Evolutionary conservation across 306 rosid genomes (phyloP), one percentile per base, ranked within the genome.

Genomic region (Lathyrus oleraceus): DNA sequence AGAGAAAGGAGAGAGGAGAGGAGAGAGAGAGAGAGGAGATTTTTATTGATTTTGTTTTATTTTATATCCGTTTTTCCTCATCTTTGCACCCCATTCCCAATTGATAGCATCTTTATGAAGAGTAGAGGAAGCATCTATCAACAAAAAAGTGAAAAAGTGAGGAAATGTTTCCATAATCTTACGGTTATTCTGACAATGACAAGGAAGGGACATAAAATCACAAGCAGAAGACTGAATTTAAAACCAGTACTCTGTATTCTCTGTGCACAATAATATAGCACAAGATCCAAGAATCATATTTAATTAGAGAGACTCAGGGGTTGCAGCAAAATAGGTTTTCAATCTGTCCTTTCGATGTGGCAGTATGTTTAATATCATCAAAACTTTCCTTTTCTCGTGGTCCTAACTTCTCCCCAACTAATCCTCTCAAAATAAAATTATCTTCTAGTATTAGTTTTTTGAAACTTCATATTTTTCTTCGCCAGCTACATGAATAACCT

Each of bases 201-300:
- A 84, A 67, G 54, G 91, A 84, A 57, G 44, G 67, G 64, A 79
- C 82, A 66, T 52, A 70, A 70, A 74, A 62, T 71, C 64, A 74
- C 70, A 61, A 64, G 76, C 65, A 78, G 72, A 75, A 15, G 79
- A 78, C 85, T 84, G 77, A 78, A 71, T 49, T 74, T 52, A 48
- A 71, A 68, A 78, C 67, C 80, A 73, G 66, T 10, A 53, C 51
- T 62, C 70, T 80, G 69, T 10, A 47, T 40, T 17, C 12, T 66
- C 71, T 52, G 21, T 23, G 5, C 47, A 70, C 68, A 82, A 80
- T 74, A 64, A 72, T 67, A 61, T 43, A 15, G 54, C 81, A 76
- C 88, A 67, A 51, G 93, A 88, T 88, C 87, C 91, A 80, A 87
- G 82, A 84, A 51, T 77, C 43, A n/a, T 53, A 76, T 78, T 76